Conservation (phyloP, 2,329 filamentous ascomycete species). For the Didymosphaeria variabile region DNA sequence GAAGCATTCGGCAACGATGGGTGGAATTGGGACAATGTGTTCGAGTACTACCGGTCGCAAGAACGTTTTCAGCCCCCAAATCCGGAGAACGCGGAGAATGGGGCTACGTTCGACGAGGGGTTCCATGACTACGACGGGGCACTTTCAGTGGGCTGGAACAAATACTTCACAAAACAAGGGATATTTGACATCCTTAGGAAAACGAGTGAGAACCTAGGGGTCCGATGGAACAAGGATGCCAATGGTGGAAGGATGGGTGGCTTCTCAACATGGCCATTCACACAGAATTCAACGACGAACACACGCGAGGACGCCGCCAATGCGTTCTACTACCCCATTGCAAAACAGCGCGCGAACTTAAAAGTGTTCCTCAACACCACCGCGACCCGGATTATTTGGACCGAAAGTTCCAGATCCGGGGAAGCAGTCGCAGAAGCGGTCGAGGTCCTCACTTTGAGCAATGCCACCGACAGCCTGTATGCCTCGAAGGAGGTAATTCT, state of each 20-base stretch:
- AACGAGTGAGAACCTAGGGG: constrained; percentile 46
- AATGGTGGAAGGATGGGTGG: constrained; percentile 58
- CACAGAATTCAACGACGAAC: constrained; percentile 49
- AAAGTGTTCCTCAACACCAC: constrained; percentile 55
- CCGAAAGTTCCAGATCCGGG: constrained; percentile 12
- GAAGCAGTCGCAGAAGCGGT: constrained; percentile 34
- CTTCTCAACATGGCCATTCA: constrained; percentile 54
- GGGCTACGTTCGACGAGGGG: constrained; percentile 33
- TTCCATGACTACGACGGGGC: constrained; percentile 36
- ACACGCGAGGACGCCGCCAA: constrained; percentile 58
- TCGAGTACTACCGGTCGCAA: constrained; percentile 37
- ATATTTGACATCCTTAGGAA: constrained; percentile 46
- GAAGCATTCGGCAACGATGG: constrained; percentile 43
- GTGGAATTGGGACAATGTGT: constrained; percentile 45
- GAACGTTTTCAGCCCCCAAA: constrained; percentile 38
- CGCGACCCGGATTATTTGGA: constrained; percentile 54
- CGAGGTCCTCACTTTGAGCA: constrained; percentile 31
- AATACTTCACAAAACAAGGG: constrained; percentile 34
- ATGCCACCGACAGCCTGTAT: constrained; percentile 26
- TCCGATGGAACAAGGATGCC: constrained; percentile 53
- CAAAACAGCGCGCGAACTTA: constrained; percentile 52
- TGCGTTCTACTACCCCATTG: constrained; percentile 58
- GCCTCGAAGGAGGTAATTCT: constrained; percentile 46
- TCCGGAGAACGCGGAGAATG: constrained; percentile 25
- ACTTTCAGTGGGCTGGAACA: constrained; percentile 41